Percentiles rank a stretch among this genome's conserved stretches.
These are phyloP conservation scores for Casuarina equisetifolia DNA, from an alignment of 306 rosid genomes.

Conservation along the genomic window DNA sequence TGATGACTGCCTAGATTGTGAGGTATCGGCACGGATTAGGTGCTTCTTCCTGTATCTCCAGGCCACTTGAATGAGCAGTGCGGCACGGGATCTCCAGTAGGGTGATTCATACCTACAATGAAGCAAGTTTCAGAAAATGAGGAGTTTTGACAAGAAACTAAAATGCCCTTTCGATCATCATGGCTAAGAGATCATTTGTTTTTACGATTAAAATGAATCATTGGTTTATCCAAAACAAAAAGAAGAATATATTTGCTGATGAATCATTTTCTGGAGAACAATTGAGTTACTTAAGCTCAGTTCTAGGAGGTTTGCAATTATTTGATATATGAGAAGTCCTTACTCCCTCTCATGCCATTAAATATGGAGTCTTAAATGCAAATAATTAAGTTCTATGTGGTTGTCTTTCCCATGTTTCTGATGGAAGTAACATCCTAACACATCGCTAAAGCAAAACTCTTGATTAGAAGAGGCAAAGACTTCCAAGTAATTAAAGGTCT, in stretches of 20 bases:
- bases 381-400: not conserved
- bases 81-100: conserved; percentile 72
- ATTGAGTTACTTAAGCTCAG: not conserved
- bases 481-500: not conserved
- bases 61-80: conserved; percentile 67
- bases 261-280: not conserved
- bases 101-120: conserved; percentile 67
- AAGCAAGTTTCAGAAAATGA: not conserved
- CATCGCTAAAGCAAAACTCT: not conserved
- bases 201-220: not conserved
- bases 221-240: not conserved
- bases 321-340: not conserved
- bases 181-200: not conserved
- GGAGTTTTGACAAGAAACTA: not conserved
- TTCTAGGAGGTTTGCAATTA: not conserved
- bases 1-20: not conserved
- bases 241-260: not conserved
- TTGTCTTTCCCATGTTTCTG: not conserved
- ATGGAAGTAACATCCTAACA: not conserved
- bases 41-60: conserved; percentile 71
- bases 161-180: not conserved
- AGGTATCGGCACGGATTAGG: conserved; percentile 42
- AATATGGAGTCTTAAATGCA: not conserved
- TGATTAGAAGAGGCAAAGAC: not conserved
- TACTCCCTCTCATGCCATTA: too few relatives aligned